A percentile compares a stretch with the other conserved stretches of the same genome.
phyloP scores from a whole-genome alignment of 2,329 filamentous ascomycete species.

The Monosporascus sp. region DNA sequence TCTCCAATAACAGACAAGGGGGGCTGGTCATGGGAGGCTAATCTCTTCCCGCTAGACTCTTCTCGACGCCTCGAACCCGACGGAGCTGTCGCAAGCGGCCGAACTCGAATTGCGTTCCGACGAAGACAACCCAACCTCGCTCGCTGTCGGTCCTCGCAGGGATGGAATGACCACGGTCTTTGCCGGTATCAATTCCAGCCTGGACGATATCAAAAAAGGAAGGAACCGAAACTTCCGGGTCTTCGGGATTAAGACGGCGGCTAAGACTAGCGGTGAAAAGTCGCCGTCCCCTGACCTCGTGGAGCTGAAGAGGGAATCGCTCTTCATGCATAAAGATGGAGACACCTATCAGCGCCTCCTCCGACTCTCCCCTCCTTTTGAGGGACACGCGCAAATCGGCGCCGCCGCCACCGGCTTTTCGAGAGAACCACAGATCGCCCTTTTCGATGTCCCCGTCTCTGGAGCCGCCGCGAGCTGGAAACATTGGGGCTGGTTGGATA shows the following conservation, averaged over 20 bases:
- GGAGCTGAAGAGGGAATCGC: constrained; percentile 46
- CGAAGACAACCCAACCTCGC: constrained; percentile 84
- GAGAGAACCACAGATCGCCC: constrained; percentile 68
- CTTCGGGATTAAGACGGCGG: constrained; percentile 52
- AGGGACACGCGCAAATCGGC: constrained; percentile 59
- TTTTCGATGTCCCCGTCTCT: constrained; percentile 65
- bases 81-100: constrained; percentile 58
- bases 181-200: constrained; percentile 80
- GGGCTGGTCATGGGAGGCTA: constrained; percentile 1
- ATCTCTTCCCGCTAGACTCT: constrained; percentile 48
- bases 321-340: constrained; percentile 49
- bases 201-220: constrained; percentile 64
- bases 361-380: constrained; percentile 46
- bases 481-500: constrained; percentile 43
- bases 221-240: constrained; percentile 81
- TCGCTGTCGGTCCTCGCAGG: constrained; percentile 63
- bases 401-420: constrained; percentile 75
- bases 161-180: constrained; percentile 53
- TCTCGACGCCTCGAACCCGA: constrained; percentile 62
- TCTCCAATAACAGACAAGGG: no score
- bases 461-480: constrained; percentile 44
- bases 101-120: constrained; percentile 75
- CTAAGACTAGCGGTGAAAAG: constrained; percentile 33
- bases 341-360: constrained; percentile 56
- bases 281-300: constrained; percentile 27